Evolutionary conservation across 2,329 filamentous ascomycete genomes (phyloP).

Genomic region (Botrytis pseudocinerea): DNA sequence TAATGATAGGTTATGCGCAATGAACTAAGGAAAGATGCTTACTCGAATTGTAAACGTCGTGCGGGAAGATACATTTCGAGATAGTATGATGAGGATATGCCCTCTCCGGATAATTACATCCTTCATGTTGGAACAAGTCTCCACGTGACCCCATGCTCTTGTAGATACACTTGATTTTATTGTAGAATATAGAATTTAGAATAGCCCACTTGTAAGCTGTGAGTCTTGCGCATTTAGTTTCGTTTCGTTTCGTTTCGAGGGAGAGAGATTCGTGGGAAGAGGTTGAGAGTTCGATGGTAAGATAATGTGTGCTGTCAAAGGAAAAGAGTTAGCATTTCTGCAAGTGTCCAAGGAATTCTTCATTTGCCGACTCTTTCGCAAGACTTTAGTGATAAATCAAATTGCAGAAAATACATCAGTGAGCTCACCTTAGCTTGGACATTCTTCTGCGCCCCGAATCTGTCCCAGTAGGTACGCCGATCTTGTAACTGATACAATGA

Average conservation of each 20-base stretch:
- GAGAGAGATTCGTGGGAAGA: background rate
- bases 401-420: background rate
- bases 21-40: background rate
- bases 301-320: background rate
- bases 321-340: background rate
- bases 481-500: background rate
- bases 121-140: background rate
- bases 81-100: background rate
- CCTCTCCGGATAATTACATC: background rate
- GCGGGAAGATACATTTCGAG: background rate
- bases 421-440: background rate
- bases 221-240: background rate
- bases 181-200: background rate
- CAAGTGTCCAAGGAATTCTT: rapidly evolving
- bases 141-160: background rate
- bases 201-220: background rate
- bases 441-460: background rate
- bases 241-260: background rate
- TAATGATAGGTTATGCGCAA: background rate
- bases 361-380: rapidly evolving
- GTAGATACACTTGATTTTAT: background rate
- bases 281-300: background rate
- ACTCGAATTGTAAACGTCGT: background rate
- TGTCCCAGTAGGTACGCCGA: no score
- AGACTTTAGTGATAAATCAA: no score